Percentiles rank a stretch among this genome's conserved stretches.
phyloP scores from a whole-genome alignment of 2,329 filamentous ascomycete species.

The Sarocladium kiliense region DNA sequence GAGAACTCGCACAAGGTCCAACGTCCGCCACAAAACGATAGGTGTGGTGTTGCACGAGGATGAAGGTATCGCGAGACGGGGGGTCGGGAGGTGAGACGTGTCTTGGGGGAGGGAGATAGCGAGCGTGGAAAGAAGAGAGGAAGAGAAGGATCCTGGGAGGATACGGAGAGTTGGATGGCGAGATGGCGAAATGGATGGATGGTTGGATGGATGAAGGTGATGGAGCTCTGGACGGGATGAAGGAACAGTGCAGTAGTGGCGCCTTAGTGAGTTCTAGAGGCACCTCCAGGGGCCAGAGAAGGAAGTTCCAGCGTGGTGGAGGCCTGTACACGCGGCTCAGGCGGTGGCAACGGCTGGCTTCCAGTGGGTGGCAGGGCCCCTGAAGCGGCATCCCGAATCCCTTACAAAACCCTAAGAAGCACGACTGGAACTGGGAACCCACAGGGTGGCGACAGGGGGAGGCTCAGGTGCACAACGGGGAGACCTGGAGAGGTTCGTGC shows the following conservation, averaged over 20 bases:
- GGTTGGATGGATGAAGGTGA: neutral
- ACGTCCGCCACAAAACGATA: neutral
- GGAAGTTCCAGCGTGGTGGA: neutral
- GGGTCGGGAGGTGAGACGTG: slow-evolving; percentile 4
- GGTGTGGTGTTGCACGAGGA: neutral
- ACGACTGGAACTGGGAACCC: too few relatives aligned
- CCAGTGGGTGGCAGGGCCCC: neutral
- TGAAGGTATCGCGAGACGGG: slow-evolving; percentile 4
- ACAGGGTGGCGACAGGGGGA: neutral
- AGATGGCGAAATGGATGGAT: neutral
- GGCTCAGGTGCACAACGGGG: neutral
- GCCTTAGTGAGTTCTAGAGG: neutral
- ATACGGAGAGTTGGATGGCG: neutral
- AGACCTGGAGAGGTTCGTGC: neutral
- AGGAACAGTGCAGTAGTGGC: neutral
- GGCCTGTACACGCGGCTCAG: slow-evolving; percentile 2
- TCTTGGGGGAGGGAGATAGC: slow-evolving; percentile 5
- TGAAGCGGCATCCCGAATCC: neutral
- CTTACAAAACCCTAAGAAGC: neutral
- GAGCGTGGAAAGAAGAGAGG: slow-evolving; percentile 7
- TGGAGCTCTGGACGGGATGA: neutral
- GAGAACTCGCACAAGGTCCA: neutral
- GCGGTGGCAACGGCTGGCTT: neutral
- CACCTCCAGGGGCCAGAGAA: neutral
- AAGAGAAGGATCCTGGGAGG: neutral